A percentile compares a stretch with the other conserved stretches of the same genome.
Evolutionary conservation across 2,329 filamentous ascomycete species (phyloP).

Genomic region (Fonsecaea erecta): DNA sequence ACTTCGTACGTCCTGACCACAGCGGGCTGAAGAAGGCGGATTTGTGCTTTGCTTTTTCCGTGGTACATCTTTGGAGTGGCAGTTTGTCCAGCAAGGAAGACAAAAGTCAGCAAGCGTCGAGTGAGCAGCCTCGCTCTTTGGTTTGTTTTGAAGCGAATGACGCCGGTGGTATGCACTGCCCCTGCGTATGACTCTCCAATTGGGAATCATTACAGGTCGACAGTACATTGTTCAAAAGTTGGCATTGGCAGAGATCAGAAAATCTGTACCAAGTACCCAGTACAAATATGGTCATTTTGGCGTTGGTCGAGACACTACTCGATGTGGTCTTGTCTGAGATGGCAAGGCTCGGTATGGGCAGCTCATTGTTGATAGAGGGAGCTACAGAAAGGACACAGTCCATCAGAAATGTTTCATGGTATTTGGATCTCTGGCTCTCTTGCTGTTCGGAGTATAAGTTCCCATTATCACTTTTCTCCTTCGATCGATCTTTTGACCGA

Average conservation of each 20-base stretch:
- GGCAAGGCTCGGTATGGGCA: not conserved
- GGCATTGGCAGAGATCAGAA: not conserved
- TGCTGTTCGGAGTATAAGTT: too few species aligned
- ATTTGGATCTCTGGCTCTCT: too few species aligned
- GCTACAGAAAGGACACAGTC: too few species aligned
- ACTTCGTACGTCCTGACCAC: constrained; percentile 56
- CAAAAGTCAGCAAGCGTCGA: not conserved
- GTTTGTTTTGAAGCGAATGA: not conserved
- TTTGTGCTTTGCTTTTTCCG: not conserved
- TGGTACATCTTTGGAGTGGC: not conserved
- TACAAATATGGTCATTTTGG: not conserved
- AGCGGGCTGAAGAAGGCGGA: constrained; percentile 20
- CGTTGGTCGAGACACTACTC: not conserved
- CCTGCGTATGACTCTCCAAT: not conserved
- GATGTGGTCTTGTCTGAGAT: not conserved
- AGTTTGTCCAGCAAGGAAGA: not conserved
- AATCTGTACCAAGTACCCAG: not conserved
- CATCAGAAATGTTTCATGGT: too few species aligned
- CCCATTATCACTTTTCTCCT: too few species aligned
- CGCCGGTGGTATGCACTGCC: not conserved
- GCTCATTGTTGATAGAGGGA: not conserved
- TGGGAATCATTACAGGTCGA: not conserved
- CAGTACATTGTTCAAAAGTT: not conserved
- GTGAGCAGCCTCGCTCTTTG: not conserved
- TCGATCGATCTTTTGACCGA: too few species aligned